Evolutionary conservation across 1,139 yeast species (phyloP), one percentile per base, ranked within the genome.

Genomic region (Meyerozyma smithsonii): DNA sequence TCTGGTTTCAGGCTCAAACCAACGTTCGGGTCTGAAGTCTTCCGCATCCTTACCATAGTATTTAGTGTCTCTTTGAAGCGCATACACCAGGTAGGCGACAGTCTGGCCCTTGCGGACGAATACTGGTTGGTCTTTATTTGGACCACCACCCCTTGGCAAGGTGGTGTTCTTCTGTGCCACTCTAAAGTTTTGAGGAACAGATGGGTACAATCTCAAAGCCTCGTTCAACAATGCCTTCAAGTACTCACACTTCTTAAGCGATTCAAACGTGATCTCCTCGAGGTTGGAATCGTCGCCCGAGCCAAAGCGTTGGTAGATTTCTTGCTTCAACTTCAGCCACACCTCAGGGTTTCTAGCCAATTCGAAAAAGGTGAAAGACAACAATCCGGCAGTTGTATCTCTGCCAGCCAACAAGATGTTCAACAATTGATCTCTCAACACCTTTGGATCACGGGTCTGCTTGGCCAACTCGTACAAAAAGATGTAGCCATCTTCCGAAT

Each of bases 111-210:
- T 74, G 37, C 64, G 64, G 28, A 76, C 57, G 43, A 66, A 64
- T 4, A 76, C 46, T 7, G 81, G 81, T 15, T 59, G 41, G 6
- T 43, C 37, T 11, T 63, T 70, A 41, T 72, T 69, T 4, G 58
- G 50, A 4, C 81, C 81, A 24, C 80, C 81, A 18, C 81, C 81
- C 28, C 59, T 59, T 20, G 81, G 81, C 37, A 76, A 58, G 6
- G 72, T 62, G 5, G 81, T 75, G 44, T 69, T 69, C 40, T 56
- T 64, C 8, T 62, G 58, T 17, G 79, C 71, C 32, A 60, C 58
- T 42, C 84, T 64, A 50, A 66, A 66, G 50, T 78, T 78, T 35
- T 62, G 52, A 19, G 83, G 82, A 19, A 78, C 83, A 4, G 75
- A 64, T n/a, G 83, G 84, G 48, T 75, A 77, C 47, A 77, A 52